Conservation (phyloP, 2,329 filamentous ascomycete species). For the Fusarium fujikuroi region DNA sequence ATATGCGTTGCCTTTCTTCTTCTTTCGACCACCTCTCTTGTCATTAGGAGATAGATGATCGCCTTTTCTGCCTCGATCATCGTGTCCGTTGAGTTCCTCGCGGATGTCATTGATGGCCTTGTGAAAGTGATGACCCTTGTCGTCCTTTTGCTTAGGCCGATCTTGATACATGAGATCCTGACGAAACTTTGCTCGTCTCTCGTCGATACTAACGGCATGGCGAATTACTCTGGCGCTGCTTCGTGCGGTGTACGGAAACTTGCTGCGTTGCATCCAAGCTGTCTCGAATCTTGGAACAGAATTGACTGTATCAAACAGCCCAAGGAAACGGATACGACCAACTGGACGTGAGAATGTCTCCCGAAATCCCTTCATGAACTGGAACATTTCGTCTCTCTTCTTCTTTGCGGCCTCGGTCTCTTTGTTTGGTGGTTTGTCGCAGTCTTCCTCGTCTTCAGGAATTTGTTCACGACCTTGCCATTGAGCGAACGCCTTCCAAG, state of each 20-base stretch:
- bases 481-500: slow-evolving; percentile 82
- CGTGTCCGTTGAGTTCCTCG: slow-evolving; percentile 17
- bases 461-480: slow-evolving; percentile 72
- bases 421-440: not conserved
- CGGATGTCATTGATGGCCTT: slow-evolving; percentile 41
- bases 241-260: slow-evolving; percentile 75
- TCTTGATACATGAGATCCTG: slow-evolving; percentile 74
- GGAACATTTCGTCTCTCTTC: slow-evolving; percentile 68
- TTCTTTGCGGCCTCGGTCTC: slow-evolving; percentile 55
- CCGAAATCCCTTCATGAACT: slow-evolving; percentile 81
- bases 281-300: slow-evolving; percentile 81
- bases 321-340: slow-evolving; percentile 77
- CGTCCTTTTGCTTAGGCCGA: slow-evolving; percentile 22
- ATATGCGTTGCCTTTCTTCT: slow-evolving; percentile 37
- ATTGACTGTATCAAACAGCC: slow-evolving; percentile 85
- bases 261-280: slow-evolving; percentile 80
- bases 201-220: slow-evolving; percentile 77
- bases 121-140: slow-evolving; percentile 39
- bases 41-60: slow-evolving; percentile 29
- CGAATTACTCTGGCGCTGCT: slow-evolving; percentile 70
- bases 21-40: slow-evolving; percentile 2
- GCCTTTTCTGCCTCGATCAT: slow-evolving; percentile 27
- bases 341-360: slow-evolving; percentile 84
- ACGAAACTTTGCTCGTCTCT: slow-evolving; percentile 76
- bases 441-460: slow-evolving; percentile 49